phyloP scores from a whole-genome alignment of 768 basidiomycete species.

The Russula lepida region DNA sequence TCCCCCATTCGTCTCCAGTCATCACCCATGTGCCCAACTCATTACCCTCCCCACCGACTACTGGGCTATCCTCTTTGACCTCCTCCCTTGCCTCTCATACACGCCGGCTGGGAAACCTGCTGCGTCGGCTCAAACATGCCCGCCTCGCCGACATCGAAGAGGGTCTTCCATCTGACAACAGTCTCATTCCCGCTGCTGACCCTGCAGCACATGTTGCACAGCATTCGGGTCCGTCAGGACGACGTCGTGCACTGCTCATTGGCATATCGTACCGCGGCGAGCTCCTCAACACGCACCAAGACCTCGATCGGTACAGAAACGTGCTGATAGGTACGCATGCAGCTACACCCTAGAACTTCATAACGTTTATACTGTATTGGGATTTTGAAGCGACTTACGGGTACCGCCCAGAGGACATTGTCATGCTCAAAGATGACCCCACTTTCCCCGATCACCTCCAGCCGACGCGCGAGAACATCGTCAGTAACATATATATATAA shows the following conservation, averaged over 20 bases:
- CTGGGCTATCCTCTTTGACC: not conserved
- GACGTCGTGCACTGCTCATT: slow-evolving; percentile 18
- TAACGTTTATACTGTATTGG: not conserved
- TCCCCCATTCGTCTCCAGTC: not conserved
- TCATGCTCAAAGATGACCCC: slow-evolving; percentile 13
- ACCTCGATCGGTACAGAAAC: slow-evolving; percentile 14
- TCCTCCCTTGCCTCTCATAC: slow-evolving; percentile 1
- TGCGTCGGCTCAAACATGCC: not conserved
- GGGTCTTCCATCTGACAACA: not conserved
- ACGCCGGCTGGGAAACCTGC: not conserved
- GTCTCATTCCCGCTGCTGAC: not conserved
- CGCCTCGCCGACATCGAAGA: slow-evolving; percentile 4
- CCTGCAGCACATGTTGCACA: not conserved
- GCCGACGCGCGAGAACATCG: slow-evolving; percentile 15
- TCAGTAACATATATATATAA: not conserved
- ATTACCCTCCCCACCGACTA: not conserved
- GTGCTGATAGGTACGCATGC: slow-evolving; percentile 8
- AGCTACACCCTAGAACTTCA: too few species aligned
- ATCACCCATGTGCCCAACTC: not conserved
- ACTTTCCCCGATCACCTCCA: slow-evolving; percentile 4
- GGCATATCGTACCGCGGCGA: slow-evolving; percentile 18
- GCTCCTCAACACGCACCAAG: slow-evolving; percentile 19
- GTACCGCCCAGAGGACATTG: slow-evolving; percentile 14
- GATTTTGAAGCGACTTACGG: slow-evolving; percentile 4
- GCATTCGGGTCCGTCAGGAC: not conserved